Conservation (phyloP, 169 alveolate species). For the Plasmodium gaboni region DNA sequence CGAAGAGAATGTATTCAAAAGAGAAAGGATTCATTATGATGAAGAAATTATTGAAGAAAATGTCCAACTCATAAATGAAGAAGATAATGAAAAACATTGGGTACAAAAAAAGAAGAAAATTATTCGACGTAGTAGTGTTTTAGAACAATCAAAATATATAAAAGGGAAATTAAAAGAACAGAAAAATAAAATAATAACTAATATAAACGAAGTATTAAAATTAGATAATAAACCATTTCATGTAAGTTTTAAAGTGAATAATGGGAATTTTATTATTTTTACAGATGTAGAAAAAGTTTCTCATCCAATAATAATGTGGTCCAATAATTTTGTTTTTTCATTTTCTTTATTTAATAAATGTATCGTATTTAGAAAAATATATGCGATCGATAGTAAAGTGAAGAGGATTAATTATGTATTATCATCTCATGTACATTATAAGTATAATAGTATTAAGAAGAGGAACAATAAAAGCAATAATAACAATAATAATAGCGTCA, state of each 20-base stretch:
- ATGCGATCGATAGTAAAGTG: constrained; percentile 74
- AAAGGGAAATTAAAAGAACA: constrained; percentile 33
- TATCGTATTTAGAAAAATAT: constrained; percentile 64
- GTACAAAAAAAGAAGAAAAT: background rate
- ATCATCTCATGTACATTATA: no score
- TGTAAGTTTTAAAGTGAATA: constrained; percentile 67
- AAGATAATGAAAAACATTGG: background rate
- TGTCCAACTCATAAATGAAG: background rate
- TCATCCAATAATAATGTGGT: constrained; percentile 73
- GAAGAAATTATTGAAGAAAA: background rate
- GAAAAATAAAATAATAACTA: constrained; percentile 36
- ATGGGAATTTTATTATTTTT: constrained; percentile 72
- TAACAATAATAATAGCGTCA: background rate
- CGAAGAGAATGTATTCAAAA: background rate
- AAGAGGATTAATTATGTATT: constrained; percentile 66
- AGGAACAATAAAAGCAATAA: background rate
- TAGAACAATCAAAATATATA: constrained; percentile 17
- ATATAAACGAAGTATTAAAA: constrained; percentile 65
- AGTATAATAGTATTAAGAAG: no score
- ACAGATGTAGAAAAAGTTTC: constrained; percentile 63
- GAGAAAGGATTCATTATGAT: background rate
- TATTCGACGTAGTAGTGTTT: constrained; percentile 2
- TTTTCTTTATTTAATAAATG: constrained; percentile 62
- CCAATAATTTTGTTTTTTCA: constrained; percentile 68
- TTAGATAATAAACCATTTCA: constrained; percentile 71